Evolutionary conservation across 208 protist genomes (phyloP).

Genomic region (Crithidia thermophila): DNA sequence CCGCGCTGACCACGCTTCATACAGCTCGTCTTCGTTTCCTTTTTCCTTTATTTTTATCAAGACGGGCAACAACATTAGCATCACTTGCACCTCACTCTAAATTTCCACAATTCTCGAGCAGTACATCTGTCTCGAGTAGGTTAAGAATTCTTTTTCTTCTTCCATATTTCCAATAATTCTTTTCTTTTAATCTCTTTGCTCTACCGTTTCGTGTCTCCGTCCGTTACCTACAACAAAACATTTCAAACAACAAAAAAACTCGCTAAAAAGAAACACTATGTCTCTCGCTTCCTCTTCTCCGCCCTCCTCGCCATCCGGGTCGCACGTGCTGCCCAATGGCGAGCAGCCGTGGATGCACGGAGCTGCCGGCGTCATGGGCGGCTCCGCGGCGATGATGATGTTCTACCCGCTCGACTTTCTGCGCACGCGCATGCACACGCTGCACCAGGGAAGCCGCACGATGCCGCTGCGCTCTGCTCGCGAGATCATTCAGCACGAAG

Average conservation of each 20-base stretch:
- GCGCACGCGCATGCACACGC: conserved; percentile 79
- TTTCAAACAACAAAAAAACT: background rate
- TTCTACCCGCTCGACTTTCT: conserved; percentile 91
- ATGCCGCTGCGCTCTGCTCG: conserved; percentile 48
- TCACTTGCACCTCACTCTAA: too few species aligned
- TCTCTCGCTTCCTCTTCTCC: background rate
- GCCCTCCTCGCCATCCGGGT: background rate
- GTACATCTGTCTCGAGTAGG: too few species aligned
- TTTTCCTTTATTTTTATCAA: background rate
- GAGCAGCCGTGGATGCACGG: conserved; percentile 78
- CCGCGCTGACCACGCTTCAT: too few species aligned
- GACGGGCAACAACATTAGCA: too few species aligned
- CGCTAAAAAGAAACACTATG: background rate
- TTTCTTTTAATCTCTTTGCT: too few species aligned
- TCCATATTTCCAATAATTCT: too few species aligned
- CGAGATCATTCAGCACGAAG: conserved; percentile 65
- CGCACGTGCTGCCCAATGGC: conserved; percentile 1
- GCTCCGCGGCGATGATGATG: conserved; percentile 61
- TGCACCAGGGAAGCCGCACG: conserved; percentile 50
- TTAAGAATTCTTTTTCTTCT: background rate
- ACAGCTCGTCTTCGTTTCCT: too few species aligned
- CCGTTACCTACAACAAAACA: too few species aligned
- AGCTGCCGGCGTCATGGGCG: conserved; percentile 66
- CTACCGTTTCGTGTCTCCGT: too few species aligned
- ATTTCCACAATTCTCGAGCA: too few species aligned